Evolutionary conservation across 306 rosid genomes (phyloP), one percentile per base, ranked within the genome.

Genomic region (Gillenia trifoliata): DNA sequence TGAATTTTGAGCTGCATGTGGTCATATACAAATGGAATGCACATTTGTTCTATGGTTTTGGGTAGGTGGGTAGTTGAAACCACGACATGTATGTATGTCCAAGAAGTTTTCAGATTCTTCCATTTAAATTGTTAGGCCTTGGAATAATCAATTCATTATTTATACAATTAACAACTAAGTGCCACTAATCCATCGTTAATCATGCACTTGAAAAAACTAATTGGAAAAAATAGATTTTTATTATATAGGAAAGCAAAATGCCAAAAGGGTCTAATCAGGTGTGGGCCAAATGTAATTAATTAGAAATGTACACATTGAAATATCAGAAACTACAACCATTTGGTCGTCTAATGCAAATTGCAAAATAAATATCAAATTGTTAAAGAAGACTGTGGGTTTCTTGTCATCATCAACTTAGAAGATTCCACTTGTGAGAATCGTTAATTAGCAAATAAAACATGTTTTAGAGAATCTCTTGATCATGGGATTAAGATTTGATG

Each of bases 361-460:
- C 31, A 6, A 22, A 56, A 45, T 13, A 4, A 45, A 34, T 36
- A 65, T 67, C 75, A 25, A 36, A 57, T 33, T 31, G 3, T 11
- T 40, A 43, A 43, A 43, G n/a, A 57, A 25, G 33, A 11, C 15
- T 36, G 50, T 79, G 86, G 81, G 67, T 70, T 73, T 28, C 82
- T 82, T 77, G 86, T 79, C 86, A 85, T 66, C 84, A 41, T 20
- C 79, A 80, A 77, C 86, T 74, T 61, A 11, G 70, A 33, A 75
- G 64, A 41, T 67, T 79, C 76, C 74, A 71, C 16, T 68, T 62
- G 59, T 22, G 63, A 59, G 78, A 71, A 79, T 79, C 82, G 50
- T 29, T 11, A 23, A 17, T 15, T 59, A 40, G 43, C 9, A 19
- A 60, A 60, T 8, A 22, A 34, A 25, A 8, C 22, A 15, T 6